Base-by-base conservation (phyloP, 208 protist species). In the Wallacemonas sp. region DNA sequence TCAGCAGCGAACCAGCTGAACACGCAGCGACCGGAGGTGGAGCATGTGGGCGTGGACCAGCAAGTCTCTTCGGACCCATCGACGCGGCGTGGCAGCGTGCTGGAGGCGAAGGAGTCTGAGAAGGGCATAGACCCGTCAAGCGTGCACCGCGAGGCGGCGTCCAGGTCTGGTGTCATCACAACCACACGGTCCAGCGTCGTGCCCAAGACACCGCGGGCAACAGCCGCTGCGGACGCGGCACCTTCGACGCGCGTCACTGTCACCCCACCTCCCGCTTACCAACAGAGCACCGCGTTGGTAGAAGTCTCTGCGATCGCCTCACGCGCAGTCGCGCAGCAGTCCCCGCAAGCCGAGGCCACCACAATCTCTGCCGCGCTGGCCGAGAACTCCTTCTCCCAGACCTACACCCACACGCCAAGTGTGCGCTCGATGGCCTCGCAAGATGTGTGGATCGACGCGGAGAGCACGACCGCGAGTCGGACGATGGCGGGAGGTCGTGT, bases 381-480 rank as follows among this genome's bases (percentile, higher is more conserved):
- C 9, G 44, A 49, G 44, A 5, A 19, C 44, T 49, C 44, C 44
- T 49, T 49, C 17, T n/a, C 44, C 15, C 9, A n/a, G n/a, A n/a
- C n/a, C n/a, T n/a, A n/a, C 19, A 26, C 44, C 5, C 44, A 11
- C 8, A 11, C 44, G 19, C 15, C 44, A 19, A 49, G 44, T 19
- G 17, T 49, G 15, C 24, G 8, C 44, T 49, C 44, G 5, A 19
- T 11, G 15, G 44, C 24, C 44, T 49, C 44, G 9, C 44, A 49
- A 19, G 44, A 49, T 49, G 17, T 49, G 5, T 49, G 44, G 44
- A 49, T 49, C 44, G 44, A 49, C 44, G 44, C 44, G 44, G 5
- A 5, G 17, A 49, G 44, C 44, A 41, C 36, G 36, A n/a, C n/a
- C n/a, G n/a, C n/a, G n/a, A n/a, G n/a, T n/a, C n/a, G n/a, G n/a